These are phyloP conservation scores for Rugonectria rugulosa DNA, from an alignment of 2,329 filamentous ascomycete species.

Conservation along the genomic window DNA sequence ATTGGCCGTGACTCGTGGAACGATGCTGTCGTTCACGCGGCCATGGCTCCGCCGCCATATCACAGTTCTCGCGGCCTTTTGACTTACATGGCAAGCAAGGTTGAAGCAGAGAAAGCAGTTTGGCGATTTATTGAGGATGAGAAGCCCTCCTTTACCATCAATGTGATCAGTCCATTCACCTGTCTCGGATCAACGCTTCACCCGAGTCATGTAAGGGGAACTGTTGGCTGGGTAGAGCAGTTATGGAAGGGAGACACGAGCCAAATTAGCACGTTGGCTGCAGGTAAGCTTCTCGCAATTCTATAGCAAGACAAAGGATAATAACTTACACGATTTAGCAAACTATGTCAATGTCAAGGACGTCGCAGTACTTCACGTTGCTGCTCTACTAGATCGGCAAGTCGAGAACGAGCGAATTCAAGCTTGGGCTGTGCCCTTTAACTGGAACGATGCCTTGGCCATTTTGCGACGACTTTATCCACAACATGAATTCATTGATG, in stretches of 20 bases:
- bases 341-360: slow-evolving; percentile 19
- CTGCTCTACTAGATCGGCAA: slow-evolving; percentile 8
- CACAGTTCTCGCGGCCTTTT: not conserved
- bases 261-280: not conserved
- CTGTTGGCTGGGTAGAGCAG: not conserved
- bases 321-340: not conserved
- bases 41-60: slow-evolving; percentile 2
- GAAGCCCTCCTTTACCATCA: not conserved
- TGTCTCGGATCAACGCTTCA: not conserved
- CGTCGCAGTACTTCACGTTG: slow-evolving; percentile 17
- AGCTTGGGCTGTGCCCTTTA: slow-evolving; percentile 7
- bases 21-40: not conserved
- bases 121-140: not conserved
- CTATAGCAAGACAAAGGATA: not conserved
- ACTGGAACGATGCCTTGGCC: slow-evolving; percentile 21
- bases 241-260: not conserved
- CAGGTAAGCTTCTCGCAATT: not conserved
- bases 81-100: not conserved
- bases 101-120: not conserved
- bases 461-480: slow-evolving; percentile 14
- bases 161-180: not conserved
- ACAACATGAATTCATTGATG: slow-evolving; percentile 5
- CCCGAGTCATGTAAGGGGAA: not conserved
- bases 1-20: slow-evolving; percentile 13
- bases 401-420: slow-evolving; percentile 18